phyloP scores from a whole-genome alignment of 192 early-diverging fungal genomes.

The Haplosporangium gracile region DNA sequence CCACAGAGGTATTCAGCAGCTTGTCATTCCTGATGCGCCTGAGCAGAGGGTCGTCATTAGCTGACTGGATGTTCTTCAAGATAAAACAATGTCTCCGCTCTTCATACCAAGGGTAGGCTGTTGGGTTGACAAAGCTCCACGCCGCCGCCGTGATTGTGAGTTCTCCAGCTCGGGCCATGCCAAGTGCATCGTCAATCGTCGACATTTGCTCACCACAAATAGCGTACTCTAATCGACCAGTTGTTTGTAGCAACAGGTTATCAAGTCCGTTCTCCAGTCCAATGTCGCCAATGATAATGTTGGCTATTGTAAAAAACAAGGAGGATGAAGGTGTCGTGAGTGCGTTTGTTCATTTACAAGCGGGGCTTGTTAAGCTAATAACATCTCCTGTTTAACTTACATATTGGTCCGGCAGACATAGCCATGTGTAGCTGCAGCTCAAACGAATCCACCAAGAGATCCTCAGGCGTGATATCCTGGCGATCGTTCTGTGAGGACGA shows the following conservation, averaged over 20 bases:
- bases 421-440: conserved; percentile 65
- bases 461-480: not conserved
- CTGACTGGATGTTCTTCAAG: conserved; percentile 21
- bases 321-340: not conserved
- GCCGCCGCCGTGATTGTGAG: conserved; percentile 56
- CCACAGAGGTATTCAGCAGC: conserved; percentile 33
- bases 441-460: conserved; percentile 36
- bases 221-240: conserved; percentile 62
- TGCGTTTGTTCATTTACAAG: not conserved
- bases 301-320: conserved; percentile 11
- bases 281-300: conserved; percentile 59
- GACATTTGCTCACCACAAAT: conserved; percentile 63
- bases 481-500: conserved; percentile 1
- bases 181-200: conserved; percentile 55
- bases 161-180: conserved; percentile 60
- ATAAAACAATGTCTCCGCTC: conserved; percentile 50
- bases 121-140: conserved; percentile 38
- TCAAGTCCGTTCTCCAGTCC: conserved; percentile 20
- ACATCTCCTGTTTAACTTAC: conserved; percentile 10
- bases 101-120: conserved; percentile 40
- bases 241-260: conserved; percentile 27
- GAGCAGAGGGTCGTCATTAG: conserved; percentile 3
- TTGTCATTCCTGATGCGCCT: conserved; percentile 36
- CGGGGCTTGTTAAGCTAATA: too few species aligned
- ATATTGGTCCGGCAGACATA: conserved; percentile 58